A percentile compares a stretch with the other conserved stretches of the same genome.
These are phyloP conservation scores for Raphanus hybrid DNA, from an alignment of 441 rosid genomes.

Conservation along the genomic window DNA sequence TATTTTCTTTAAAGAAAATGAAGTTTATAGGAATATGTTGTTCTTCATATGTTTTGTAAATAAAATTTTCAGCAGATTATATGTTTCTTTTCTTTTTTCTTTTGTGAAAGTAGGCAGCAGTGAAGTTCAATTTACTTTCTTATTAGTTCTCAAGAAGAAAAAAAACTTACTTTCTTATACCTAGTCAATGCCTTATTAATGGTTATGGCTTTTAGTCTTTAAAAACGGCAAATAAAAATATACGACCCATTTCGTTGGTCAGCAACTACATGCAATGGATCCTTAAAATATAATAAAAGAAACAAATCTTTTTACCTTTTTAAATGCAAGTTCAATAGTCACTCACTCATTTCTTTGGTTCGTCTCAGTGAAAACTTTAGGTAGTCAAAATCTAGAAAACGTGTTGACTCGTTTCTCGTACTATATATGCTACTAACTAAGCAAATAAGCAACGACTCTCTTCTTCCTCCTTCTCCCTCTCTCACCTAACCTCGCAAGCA, in stretches of 20 bases:
- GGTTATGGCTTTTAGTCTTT: constrained; percentile 24
- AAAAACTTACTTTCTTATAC: neutral
- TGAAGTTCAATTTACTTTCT: neutral
- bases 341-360: constrained; percentile 20
- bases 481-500: constrained; percentile 24
- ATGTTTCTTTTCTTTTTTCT: neutral
- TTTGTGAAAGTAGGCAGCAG: constrained; percentile 18
- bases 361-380: constrained; percentile 39
- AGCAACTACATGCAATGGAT: constrained; percentile 2
- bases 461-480: constrained; percentile 22
- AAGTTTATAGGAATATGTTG: neutral
- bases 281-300: constrained; percentile 10
- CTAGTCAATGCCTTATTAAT: constrained; percentile 31
- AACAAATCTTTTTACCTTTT: neutral
- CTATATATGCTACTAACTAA: constrained; percentile 26
- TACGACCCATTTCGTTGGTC: constrained; percentile 7
- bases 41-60: neutral
- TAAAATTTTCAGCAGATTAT: neutral
- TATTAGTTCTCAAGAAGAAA: no score
- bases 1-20: neutral
- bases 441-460: constrained; percentile 32
- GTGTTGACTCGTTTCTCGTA: constrained; percentile 31
- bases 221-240: constrained; percentile 19
- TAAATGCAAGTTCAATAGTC: neutral
- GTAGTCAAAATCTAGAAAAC: constrained; percentile 37